These are phyloP conservation scores for Crucihimalaya himalaica DNA, from an alignment of 345 rosid species.

Conservation along the genomic window DNA sequence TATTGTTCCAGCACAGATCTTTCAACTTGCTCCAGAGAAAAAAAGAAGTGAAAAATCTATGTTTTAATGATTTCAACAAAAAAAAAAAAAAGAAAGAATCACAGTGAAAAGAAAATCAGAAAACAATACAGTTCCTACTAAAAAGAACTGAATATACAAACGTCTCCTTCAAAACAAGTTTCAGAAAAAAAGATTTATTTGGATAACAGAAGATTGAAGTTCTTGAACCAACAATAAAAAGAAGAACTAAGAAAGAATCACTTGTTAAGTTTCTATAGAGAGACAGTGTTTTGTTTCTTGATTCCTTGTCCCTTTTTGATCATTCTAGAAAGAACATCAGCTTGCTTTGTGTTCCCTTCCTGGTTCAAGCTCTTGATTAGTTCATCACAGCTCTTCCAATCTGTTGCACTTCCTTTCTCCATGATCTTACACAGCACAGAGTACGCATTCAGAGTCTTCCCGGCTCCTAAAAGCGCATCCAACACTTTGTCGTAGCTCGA, in stretches of 20 bases:
- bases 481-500: constrained; percentile 77
- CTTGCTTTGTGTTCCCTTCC: constrained; percentile 89
- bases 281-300: constrained; percentile 36
- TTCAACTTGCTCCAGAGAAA: not conserved
- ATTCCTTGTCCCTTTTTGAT: constrained; percentile 47
- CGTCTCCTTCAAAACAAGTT: constrained; percentile 27
- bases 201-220: not conserved
- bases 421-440: constrained; percentile 75
- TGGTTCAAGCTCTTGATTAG: constrained; percentile 74
- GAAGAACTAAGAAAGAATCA: constrained; percentile 9
- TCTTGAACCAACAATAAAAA: not conserved
- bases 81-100: not conserved
- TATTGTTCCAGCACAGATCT: constrained; percentile 18
- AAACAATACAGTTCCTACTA: constrained; percentile 25
- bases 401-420: constrained; percentile 67
- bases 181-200: constrained; percentile 25
- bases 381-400: constrained; percentile 73
- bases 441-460: constrained; percentile 90
- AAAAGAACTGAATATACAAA: constrained; percentile 21
- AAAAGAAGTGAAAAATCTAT: not conserved
- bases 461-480: constrained; percentile 78
- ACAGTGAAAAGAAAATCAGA: constrained; percentile 12
- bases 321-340: constrained; percentile 84
- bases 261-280: constrained; percentile 27
- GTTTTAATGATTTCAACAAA: not conserved